Conservation (phyloP, 2,329 filamentous ascomycete species). For the Fusarium beomiforme region DNA sequence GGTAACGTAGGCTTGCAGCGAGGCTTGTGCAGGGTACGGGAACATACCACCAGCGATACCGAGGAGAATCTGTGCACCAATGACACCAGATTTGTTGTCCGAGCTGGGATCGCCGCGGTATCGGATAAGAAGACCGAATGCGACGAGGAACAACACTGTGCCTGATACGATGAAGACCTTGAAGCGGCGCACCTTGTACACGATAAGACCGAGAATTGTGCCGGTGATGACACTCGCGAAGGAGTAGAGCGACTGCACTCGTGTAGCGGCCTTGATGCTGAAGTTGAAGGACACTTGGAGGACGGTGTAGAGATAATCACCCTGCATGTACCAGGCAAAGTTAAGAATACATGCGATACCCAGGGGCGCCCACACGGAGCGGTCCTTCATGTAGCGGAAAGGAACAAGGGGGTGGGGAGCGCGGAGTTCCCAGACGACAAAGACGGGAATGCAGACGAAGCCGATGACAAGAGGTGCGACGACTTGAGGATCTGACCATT, state of each 20-base stretch:
- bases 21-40: constrained; percentile 59
- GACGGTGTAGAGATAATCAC: constrained; percentile 71
- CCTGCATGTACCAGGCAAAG: constrained; percentile 71
- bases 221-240: constrained; percentile 68
- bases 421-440: constrained; percentile 60
- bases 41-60: constrained; percentile 73
- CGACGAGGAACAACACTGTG: constrained; percentile 70
- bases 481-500: constrained; percentile 53
- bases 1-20: constrained; percentile 53
- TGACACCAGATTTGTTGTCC: constrained; percentile 63
- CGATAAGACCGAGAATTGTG: constrained; percentile 64
- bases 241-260: constrained; percentile 68
- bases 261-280: constrained; percentile 63
- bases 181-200: constrained; percentile 66
- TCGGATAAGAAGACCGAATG: constrained; percentile 71
- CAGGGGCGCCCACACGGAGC: constrained; percentile 70
- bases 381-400: constrained; percentile 69
- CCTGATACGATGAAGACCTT: constrained; percentile 72
- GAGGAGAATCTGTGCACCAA: constrained; percentile 70
- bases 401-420: constrained; percentile 66
- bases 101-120: constrained; percentile 63
- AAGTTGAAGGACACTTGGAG: constrained; percentile 71
- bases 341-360: constrained; percentile 67
- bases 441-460: constrained; percentile 60
- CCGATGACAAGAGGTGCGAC: constrained; percentile 58